Conservation (phyloP, 805 yeast species). For the Kregervanrija delftensis region DNA sequence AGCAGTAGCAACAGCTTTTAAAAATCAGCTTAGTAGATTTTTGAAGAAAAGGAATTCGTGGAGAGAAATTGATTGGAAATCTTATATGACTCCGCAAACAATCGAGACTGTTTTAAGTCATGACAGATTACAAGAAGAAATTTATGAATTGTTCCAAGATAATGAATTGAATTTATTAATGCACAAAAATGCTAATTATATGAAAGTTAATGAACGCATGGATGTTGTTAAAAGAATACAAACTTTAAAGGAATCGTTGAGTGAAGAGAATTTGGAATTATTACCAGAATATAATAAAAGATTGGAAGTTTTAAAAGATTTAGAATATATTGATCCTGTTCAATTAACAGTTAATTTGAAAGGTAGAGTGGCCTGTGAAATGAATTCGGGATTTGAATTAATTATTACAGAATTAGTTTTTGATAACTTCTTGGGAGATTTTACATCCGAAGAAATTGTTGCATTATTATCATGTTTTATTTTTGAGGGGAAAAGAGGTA, state of each 20-base stretch:
- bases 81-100: conserved; percentile 28
- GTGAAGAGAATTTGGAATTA: conserved; percentile 83
- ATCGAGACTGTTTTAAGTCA: conserved; percentile 34
- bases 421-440: conserved; percentile 88
- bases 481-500: conserved; percentile 62
- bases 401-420: conserved; percentile 82
- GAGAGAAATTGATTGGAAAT: conserved; percentile 37
- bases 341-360: conserved; percentile 69
- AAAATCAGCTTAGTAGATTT: neutral
- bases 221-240: conserved; percentile 44
- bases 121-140: conserved; percentile 19
- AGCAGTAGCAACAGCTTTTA: neutral
- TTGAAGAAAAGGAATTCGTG: conserved; percentile 29
- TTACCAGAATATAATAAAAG: conserved; percentile 93
- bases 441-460: conserved; percentile 95
- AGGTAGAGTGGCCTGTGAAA: conserved; percentile 87
- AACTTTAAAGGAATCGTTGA: conserved; percentile 51
- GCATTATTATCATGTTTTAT: conserved; percentile 89
- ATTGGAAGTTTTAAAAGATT: conserved; percentile 63
- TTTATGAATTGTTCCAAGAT: conserved; percentile 23
- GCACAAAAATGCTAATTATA: conserved; percentile 11
- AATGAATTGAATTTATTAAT: conserved; percentile 12
- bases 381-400: conserved; percentile 86
- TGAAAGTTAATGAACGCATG: conserved; percentile 36
- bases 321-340: conserved; percentile 72